Evolutionary conservation across 257 asterid genomes (phyloP).

Genomic region (Lantana camara): DNA sequence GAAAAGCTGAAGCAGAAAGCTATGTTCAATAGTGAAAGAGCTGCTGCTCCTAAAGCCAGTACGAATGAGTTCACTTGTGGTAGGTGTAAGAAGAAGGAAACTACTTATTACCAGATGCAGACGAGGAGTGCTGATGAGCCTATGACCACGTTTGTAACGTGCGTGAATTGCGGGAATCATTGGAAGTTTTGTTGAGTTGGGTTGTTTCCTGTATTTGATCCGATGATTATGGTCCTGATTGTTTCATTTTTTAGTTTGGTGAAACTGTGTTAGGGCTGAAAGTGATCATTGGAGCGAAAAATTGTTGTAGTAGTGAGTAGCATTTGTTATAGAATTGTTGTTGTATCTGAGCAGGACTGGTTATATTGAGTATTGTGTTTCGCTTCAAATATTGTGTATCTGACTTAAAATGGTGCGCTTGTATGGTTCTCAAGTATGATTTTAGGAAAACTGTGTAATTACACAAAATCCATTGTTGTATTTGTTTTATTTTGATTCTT

Average conservation of each 20-base stretch:
- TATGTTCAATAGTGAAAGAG: conserved; percentile 74
- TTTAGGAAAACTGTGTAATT: too few species aligned
- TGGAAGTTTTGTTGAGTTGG: conserved; percentile 80
- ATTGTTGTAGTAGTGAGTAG: conserved; percentile 23
- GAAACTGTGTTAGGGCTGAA: conserved; percentile 7
- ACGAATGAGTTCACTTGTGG: conserved; percentile 77
- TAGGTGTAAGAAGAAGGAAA: conserved; percentile 78
- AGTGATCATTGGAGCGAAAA: conserved; percentile 15
- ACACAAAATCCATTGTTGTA: too few species aligned
- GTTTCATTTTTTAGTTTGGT: conserved; percentile 29
- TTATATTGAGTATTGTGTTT: conserved; percentile 5
- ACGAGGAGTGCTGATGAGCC: conserved; percentile 99
- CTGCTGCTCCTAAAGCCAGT: conserved; percentile 67
- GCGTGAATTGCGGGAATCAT: conserved; percentile 81
- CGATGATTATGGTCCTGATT: conserved; percentile 21
- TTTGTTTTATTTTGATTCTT: too few species aligned
- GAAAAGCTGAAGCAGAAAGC: conserved; percentile 80
- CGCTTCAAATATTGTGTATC: not conserved
- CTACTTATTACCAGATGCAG: conserved; percentile 92
- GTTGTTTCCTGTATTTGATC: not conserved
- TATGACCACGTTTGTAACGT: conserved; percentile 91
- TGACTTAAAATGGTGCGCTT: too few species aligned
- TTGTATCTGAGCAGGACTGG: too few species aligned
- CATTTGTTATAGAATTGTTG: too few species aligned
- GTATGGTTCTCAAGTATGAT: too few species aligned